A percentile compares a stretch with the other conserved stretches of the same genome.
phyloP scores from a whole-genome alignment of 2,329 filamentous ascomycete species.

The Colletotrichum spaethianum region DNA sequence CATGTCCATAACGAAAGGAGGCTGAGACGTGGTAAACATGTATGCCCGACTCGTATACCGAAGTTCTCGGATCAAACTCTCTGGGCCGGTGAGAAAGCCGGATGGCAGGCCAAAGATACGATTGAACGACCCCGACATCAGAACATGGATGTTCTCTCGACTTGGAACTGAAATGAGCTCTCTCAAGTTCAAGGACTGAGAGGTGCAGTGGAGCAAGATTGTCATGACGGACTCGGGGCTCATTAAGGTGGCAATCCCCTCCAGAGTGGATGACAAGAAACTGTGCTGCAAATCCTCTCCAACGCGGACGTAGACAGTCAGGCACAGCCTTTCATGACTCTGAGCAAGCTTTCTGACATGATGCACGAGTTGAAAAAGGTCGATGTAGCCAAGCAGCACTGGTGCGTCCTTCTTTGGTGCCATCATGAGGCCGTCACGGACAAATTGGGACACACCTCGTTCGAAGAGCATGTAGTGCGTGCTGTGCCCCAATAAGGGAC shows the following conservation, averaged over 20 bases:
- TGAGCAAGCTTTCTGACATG: slow-evolving; percentile 18
- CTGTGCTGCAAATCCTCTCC: slow-evolving; percentile 17
- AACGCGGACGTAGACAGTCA: slow-evolving; percentile 9
- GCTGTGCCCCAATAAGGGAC: neutral
- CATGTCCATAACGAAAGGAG: slow-evolving; percentile 38
- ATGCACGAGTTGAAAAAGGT: slow-evolving; percentile 21
- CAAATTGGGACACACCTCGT: slow-evolving; percentile 21
- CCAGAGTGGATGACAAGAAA: slow-evolving; percentile 12
- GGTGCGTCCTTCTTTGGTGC: slow-evolving; percentile 5
- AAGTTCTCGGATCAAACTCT: slow-evolving; percentile 34
- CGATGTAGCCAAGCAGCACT: slow-evolving; percentile 11
- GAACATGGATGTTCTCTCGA: neutral
- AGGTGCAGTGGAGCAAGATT: slow-evolving; percentile 34
- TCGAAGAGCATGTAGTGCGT: slow-evolving; percentile 19
- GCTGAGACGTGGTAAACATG: slow-evolving; percentile 36
- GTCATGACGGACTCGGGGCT: slow-evolving; percentile 27
- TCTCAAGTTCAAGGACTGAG: slow-evolving; percentile 7
- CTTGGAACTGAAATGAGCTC: slow-evolving; percentile 1
- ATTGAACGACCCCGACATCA: slow-evolving; percentile 33
- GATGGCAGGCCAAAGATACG: slow-evolving; percentile 24
- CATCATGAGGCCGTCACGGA: neutral
- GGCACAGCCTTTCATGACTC: neutral
- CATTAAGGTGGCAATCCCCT: slow-evolving; percentile 11
- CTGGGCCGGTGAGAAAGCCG: slow-evolving; percentile 33
- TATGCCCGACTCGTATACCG: slow-evolving; percentile 37